A percentile compares a stretch with the other conserved stretches of the same genome.
These are phyloP conservation scores for Cinnamomum chago DNA, from an alignment of 164 flowering plant species.

Conservation along the genomic window DNA sequence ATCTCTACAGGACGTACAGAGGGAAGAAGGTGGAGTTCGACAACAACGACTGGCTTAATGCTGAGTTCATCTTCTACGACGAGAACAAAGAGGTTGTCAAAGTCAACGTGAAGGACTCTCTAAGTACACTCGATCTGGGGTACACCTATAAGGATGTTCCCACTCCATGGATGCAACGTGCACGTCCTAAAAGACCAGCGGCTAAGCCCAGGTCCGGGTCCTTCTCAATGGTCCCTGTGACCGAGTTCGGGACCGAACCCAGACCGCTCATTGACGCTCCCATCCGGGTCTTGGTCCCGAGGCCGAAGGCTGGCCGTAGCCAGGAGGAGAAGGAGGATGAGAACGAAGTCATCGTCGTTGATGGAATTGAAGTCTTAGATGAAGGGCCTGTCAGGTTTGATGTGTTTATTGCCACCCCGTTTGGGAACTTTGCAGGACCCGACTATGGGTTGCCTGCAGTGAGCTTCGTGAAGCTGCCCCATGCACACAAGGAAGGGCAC, in stretches of 20 bases:
- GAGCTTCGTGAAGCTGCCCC: slow-evolving; percentile 1
- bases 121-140: background rate
- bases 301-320: background rate
- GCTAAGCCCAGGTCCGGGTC: background rate
- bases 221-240: background rate
- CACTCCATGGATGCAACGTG: background rate
- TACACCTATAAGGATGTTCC: slow-evolving; percentile 2
- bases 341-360: background rate
- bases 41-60: background rate
- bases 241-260: background rate
- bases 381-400: background rate
- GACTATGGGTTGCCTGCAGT: background rate
- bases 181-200: background rate
- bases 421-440: background rate
- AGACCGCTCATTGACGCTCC: background rate
- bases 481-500: background rate
- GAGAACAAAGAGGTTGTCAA: background rate
- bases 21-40: slow-evolving; percentile 4
- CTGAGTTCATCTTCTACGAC: background rate
- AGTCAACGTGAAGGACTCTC: background rate
- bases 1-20: background rate
- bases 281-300: background rate
- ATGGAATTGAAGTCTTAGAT: slow-evolving; percentile 1
- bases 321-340: background rate
- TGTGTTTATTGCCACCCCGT: background rate